Base-by-base conservation (phyloP, 768 basidiomycete genomes). In the Boletus patriciae region DNA sequence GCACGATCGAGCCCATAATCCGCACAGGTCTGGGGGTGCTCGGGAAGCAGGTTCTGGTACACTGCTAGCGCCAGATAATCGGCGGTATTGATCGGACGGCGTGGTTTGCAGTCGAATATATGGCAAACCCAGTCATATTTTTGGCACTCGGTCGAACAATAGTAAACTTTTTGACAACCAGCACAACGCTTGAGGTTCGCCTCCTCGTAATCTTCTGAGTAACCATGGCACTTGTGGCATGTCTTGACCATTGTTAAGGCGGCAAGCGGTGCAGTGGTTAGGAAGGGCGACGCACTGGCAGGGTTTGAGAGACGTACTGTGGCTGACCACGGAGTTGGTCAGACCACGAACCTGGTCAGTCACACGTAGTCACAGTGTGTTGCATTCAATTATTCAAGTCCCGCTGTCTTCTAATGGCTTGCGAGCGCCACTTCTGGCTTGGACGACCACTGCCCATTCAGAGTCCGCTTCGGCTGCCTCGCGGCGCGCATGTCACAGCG, bases 21-120 rank as follows among this genome's bases (percentile, higher is more conserved):
- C 1, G n/a, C 27, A 27, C 48, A 50, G 1, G 55, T 50, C 25
- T 56, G 42, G 1, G 27, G 27, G 6, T 56, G 48, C 11, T 50
- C 48, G 3, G 55, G 55, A 10, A 56, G 19, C 18, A 31, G 16
- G 43, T 45, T n/a, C 42, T 15, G 21, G 19, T 10, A 10, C 8
- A 50, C 48, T 31, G 48, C 48, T 12, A 19, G 36, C 1, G 55
- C 48, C 3, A 56, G 43, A 33, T 55, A 29, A 25, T 55, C 25
- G 41, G 54, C 40, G 16, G 54, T 55, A 21, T 44, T 49, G 47
- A 55, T 21, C 34, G 47, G 34, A 25, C 47, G 47, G 12, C 54
- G 47, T 8, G 48, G 55, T 6, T 56, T 55, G 47, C 54, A 55
- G 19, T 48, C 41, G 43, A 56, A 56, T 37, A 56, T 56, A 3